Evolutionary conservation across 2,329 filamentous ascomycete species (phyloP).

Genomic region (Graphilbum ipis-grandicollis): DNA sequence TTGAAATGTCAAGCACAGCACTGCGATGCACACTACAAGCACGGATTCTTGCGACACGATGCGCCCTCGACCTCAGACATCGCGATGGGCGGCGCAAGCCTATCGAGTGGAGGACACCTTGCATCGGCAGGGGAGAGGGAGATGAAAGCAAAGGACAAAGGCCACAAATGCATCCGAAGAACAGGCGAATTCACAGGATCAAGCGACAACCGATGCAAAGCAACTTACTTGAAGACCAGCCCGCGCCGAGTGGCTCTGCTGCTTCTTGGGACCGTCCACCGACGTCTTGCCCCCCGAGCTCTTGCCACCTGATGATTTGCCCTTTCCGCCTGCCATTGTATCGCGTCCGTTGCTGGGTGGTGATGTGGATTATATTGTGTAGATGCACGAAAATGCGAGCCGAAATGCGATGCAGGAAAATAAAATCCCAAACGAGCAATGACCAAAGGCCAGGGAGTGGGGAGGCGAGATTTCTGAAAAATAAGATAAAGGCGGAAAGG

Average conservation of each 20-base stretch:
- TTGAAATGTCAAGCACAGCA: too few species aligned
- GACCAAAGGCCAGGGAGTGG: too few species aligned
- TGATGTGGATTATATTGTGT: constrained; percentile 7
- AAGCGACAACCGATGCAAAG: constrained; percentile 3
- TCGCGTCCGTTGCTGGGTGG: constrained; percentile 5
- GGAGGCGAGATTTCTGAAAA: too few species aligned
- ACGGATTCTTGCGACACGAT: too few species aligned
- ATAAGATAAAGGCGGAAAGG: too few species aligned
- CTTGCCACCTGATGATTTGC: constrained; percentile 83
- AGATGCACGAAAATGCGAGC: background rate
- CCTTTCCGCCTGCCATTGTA: constrained; percentile 72
- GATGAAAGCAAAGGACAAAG: too few species aligned
- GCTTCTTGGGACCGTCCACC: constrained; percentile 59
- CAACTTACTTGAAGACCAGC: constrained; percentile 81
- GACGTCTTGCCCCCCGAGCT: constrained; percentile 61
- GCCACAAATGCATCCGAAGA: too few species aligned
- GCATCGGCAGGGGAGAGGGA: too few species aligned
- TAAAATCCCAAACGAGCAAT: background rate
- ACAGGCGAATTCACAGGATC: constrained; percentile 10
- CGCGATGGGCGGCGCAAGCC: too few species aligned
- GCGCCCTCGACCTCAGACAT: too few species aligned
- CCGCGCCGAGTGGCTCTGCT: constrained; percentile 89
- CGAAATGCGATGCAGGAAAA: constrained; percentile 1
- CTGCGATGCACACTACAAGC: too few species aligned
- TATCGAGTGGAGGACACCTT: too few species aligned